These are phyloP conservation scores for Stephanodiscus minutulus DNA, from an alignment of 108 stramenopile species.

Conservation along the genomic window DNA sequence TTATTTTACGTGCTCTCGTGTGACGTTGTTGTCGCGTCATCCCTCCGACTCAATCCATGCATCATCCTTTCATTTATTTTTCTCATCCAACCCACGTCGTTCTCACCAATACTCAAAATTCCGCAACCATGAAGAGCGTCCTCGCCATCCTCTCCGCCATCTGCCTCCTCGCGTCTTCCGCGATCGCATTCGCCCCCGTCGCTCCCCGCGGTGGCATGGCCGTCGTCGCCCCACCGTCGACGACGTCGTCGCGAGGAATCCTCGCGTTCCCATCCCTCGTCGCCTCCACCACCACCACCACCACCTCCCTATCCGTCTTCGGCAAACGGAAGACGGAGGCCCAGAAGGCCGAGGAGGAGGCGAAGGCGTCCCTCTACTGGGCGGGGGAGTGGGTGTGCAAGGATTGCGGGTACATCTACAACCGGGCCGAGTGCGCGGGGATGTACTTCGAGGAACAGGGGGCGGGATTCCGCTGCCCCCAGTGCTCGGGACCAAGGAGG, in stretches of 20 bases:
- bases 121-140: slow-evolving; percentile 37
- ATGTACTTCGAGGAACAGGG: slow-evolving; percentile 95
- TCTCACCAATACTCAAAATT: neutral
- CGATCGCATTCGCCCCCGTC: slow-evolving; percentile 36
- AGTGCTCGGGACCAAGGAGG: slow-evolving; percentile 96
- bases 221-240: neutral
- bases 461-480: slow-evolving; percentile 94
- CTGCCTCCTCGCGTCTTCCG: slow-evolving; percentile 32
- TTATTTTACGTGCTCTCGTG: no score
- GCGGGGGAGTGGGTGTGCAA: slow-evolving; percentile 98
- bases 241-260: neutral
- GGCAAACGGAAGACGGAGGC: slow-evolving; percentile 78
- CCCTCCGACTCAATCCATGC: no score
- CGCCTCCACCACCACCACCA: slow-evolving; percentile 1
- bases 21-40: no score
- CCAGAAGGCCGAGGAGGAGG: slow-evolving; percentile 67
- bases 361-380: slow-evolving; percentile 78
- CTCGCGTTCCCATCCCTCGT: neutral
- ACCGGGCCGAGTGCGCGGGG: slow-evolving; percentile 90
- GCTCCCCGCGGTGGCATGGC: slow-evolving; percentile 10
- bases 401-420: slow-evolving; percentile 98
- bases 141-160: slow-evolving; percentile 39
- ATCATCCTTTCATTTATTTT: no score
- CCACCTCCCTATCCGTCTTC: slow-evolving; percentile 77
- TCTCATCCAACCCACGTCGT: no score